Evolutionary conservation across 2,329 filamentous ascomycete genomes (phyloP).

Genomic region (Knoxdaviesia proteae): DNA sequence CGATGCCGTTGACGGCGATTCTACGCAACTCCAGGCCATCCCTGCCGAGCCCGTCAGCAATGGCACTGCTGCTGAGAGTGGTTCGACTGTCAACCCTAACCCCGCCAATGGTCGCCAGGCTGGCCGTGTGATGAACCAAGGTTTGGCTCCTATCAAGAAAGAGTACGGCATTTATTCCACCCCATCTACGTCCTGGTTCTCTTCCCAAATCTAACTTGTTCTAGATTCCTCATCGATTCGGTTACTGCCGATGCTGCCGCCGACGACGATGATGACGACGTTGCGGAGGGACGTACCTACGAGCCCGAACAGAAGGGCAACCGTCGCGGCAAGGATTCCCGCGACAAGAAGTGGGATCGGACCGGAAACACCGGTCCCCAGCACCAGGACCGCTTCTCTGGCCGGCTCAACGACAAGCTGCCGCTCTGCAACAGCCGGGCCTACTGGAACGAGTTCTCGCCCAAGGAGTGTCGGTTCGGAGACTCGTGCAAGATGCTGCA

Average conservation of each 20-base stretch:
- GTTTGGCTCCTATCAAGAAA: too few relatives aligned
- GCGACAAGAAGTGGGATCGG: slow-evolving; percentile 13
- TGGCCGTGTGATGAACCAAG: too few relatives aligned
- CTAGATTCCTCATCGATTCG: slow-evolving; percentile 21
- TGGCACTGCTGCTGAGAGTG: too few relatives aligned
- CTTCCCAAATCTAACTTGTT: slow-evolving; percentile 2
- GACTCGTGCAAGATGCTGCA: slow-evolving; percentile 68
- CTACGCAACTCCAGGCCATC: slow-evolving; percentile 3
- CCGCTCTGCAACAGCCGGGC: slow-evolving; percentile 58
- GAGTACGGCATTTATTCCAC: too few relatives aligned
- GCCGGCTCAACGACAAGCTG: slow-evolving; percentile 55
- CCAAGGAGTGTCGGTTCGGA: slow-evolving; percentile 54
- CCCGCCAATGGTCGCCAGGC: too few relatives aligned
- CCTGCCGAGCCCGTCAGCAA: background rate
- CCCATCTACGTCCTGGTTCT: too few relatives aligned
- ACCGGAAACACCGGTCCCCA: slow-evolving; percentile 30
- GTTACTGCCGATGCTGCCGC: background rate
- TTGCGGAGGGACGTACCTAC: slow-evolving; percentile 20
- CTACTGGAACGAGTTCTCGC: slow-evolving; percentile 61
- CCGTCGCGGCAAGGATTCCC: slow-evolving; percentile 18
- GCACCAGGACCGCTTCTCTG: slow-evolving; percentile 68
- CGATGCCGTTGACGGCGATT: slow-evolving; percentile 6
- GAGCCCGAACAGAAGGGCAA: slow-evolving; percentile 22
- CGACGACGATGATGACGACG: slow-evolving; percentile 9
- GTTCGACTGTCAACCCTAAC: too few relatives aligned